Evolutionary conservation across 2,329 filamentous ascomycete species (phyloP), one percentile per base, ranked within the genome.

Genomic region (Paramyrothecium roridum): DNA sequence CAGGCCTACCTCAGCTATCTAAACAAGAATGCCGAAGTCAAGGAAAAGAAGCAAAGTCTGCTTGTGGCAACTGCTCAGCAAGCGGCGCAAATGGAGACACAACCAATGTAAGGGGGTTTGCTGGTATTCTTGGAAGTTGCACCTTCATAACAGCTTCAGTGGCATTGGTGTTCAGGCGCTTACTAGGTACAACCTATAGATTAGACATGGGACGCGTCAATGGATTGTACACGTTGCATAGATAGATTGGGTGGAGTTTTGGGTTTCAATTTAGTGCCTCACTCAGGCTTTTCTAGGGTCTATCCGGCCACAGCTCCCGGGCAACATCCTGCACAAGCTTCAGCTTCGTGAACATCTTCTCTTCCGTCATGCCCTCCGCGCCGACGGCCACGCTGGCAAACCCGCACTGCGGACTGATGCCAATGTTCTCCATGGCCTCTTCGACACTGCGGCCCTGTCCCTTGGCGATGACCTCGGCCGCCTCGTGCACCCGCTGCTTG

Each of bases 1-100:
- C 93, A 96, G 80, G 92, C 91, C 1, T 97, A 96, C 77, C 67
- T 97, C 63, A 90, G 87, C 62, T 89, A 86, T 71, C 72, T 96
- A 65, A 96, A 96, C 65, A 81, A 88, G 65, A 77, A 78, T 58
- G 90, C 90, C 2, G 90, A 91, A 69, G 33, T 40, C 10, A 48
- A 33, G 43, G 34, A 52, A 43, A 43, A 43, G 37, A 6, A 7
- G 37, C 37, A 43, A 10, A 30, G 26, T 10, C 26, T 30, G 26
- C 26, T 30, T 30, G 26, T 10, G 10, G 10, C 26, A 6, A 10
- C 26, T 30, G 26, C 26, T 30, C 26, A 30, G 26, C 26, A 30
- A 30, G 26, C 26, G 26, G 26, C 26, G 26, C 10, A 30, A 10
- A 30, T 30, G 4, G 26, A 10, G 26, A 30, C 6, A 10, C 26